A percentile compares a stretch with the other conserved stretches of the same genome.
phyloP scores from a whole-genome alignment of 176 grass and related monocot species.

The sorghum (Sorghum bicolor) region DNA sequence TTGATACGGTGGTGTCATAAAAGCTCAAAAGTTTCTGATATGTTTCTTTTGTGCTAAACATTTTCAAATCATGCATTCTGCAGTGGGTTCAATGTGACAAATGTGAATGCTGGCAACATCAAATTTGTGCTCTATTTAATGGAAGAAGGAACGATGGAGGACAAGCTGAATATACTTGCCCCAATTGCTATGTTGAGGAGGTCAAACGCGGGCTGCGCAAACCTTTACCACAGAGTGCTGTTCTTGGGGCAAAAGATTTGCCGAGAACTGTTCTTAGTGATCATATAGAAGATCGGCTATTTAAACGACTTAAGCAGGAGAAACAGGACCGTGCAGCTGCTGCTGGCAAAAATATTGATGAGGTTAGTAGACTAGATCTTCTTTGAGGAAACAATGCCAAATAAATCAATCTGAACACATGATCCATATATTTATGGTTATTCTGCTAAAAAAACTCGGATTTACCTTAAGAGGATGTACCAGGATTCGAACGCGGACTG shows the following conservation, averaged over 20 bases:
- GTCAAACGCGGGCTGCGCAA: slow-evolving; percentile 76
- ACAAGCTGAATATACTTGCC: slow-evolving; percentile 97
- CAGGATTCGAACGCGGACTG: background rate
- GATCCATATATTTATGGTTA: background rate
- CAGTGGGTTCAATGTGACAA: slow-evolving; percentile 99
- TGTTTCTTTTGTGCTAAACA: slow-evolving; percentile 23
- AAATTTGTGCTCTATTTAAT: slow-evolving; percentile 98
- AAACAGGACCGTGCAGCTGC: slow-evolving; percentile 71
- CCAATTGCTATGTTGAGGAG: slow-evolving; percentile 86
- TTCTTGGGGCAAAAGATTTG: slow-evolving; percentile 98
- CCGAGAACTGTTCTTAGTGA: slow-evolving; percentile 94
- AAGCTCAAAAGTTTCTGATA: slow-evolving; percentile 4
- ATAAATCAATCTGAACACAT: slow-evolving; percentile 11
- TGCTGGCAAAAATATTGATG: slow-evolving; percentile 64
- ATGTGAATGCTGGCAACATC: slow-evolving; percentile 99
- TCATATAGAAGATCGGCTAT: slow-evolving; percentile 90
- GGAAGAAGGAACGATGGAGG: slow-evolving; percentile 95
- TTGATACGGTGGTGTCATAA: slow-evolving; percentile 20
- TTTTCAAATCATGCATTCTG: slow-evolving; percentile 42
- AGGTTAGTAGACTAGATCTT: slow-evolving; percentile 50
- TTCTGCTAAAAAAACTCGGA: background rate
- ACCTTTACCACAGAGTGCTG: slow-evolving; percentile 93
- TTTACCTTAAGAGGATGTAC: background rate
- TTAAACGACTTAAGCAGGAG: slow-evolving; percentile 75
- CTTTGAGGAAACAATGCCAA: background rate